Evolutionary conservation across 2,329 filamentous ascomycete genomes (phyloP).

Genomic region (Colletotrichum liriopes): DNA sequence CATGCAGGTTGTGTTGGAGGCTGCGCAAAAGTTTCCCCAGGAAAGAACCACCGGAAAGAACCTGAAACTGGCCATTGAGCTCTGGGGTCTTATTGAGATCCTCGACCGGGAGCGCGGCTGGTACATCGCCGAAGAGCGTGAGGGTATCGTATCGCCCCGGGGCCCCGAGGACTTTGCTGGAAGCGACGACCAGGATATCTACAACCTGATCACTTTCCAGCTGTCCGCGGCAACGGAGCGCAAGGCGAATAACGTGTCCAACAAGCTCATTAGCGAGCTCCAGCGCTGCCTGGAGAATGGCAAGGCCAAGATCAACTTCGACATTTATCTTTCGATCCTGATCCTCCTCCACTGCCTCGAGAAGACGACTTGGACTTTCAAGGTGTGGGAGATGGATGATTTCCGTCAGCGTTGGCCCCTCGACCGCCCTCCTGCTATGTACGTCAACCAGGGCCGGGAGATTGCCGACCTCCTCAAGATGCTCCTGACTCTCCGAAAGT

Average conservation of each 20-base stretch:
- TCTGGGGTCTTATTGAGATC: conserved; percentile 77
- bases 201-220: conserved; percentile 75
- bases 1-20: conserved; percentile 71
- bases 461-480: conserved; percentile 73
- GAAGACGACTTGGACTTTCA: conserved; percentile 79
- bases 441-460: conserved; percentile 72
- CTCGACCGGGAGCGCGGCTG: conserved; percentile 76
- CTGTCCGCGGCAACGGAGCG: conserved; percentile 76
- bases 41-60: conserved; percentile 68
- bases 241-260: conserved; percentile 73
- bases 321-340: conserved; percentile 73
- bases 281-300: conserved; percentile 74
- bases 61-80: conserved; percentile 71
- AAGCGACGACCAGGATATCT: conserved; percentile 69
- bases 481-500: conserved; percentile 73
- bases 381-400: conserved; percentile 76
- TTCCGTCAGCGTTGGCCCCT: conserved; percentile 74
- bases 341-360: conserved; percentile 77
- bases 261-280: conserved; percentile 71
- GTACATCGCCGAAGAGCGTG: conserved; percentile 67
- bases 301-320: conserved; percentile 72
- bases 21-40: conserved; percentile 63
- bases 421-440: conserved; percentile 69
- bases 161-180: conserved; percentile 65
- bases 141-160: conserved; percentile 57